These are phyloP conservation scores for Zymoseptoria brevis DNA, from an alignment of 2,329 filamentous ascomycete genomes.

Conservation along the genomic window DNA sequence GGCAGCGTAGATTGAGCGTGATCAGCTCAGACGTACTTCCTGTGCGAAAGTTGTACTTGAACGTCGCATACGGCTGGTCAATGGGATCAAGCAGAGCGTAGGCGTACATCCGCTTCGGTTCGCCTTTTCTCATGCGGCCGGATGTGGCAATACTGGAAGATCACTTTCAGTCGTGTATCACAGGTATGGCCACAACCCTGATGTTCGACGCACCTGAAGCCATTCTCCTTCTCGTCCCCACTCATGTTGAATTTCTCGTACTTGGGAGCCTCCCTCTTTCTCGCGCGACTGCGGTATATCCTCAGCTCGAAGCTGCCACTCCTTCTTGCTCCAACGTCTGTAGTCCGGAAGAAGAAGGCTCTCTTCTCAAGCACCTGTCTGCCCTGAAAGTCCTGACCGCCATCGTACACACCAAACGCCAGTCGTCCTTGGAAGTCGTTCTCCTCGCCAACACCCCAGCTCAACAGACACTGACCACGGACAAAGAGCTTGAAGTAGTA, in stretches of 20 bases:
- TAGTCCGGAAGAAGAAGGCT: constrained; percentile 32
- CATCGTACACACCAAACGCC: constrained; percentile 38
- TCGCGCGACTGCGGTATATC: constrained; percentile 35
- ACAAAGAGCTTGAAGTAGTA: constrained; percentile 43
- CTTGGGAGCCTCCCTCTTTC: constrained; percentile 31
- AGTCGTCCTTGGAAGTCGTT: constrained; percentile 38
- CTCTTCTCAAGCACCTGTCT: constrained; percentile 34
- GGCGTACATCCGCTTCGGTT: constrained; percentile 40
- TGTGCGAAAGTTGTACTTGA: constrained; percentile 29
- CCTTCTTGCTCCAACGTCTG: constrained; percentile 9
- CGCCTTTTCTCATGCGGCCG: constrained; percentile 27
- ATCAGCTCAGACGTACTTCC: constrained; percentile 9
- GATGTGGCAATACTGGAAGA: constrained; percentile 28
- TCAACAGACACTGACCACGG: constrained; percentile 33
- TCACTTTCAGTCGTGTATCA: too few species aligned
- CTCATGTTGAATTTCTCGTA: constrained; percentile 11
- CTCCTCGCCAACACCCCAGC: constrained; percentile 38
- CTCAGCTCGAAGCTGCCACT: constrained; percentile 34
- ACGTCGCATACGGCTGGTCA: constrained; percentile 41
- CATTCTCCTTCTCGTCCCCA: neutral
- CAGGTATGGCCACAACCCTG: too few species aligned
- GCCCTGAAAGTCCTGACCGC: constrained; percentile 23
- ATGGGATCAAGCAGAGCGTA: constrained; percentile 43
- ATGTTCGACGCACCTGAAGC: neutral
- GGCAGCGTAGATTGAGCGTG: neutral